Conservation (phyloP, 495 filamentous ascomycete species). For the Neurospora sp. region DNA sequence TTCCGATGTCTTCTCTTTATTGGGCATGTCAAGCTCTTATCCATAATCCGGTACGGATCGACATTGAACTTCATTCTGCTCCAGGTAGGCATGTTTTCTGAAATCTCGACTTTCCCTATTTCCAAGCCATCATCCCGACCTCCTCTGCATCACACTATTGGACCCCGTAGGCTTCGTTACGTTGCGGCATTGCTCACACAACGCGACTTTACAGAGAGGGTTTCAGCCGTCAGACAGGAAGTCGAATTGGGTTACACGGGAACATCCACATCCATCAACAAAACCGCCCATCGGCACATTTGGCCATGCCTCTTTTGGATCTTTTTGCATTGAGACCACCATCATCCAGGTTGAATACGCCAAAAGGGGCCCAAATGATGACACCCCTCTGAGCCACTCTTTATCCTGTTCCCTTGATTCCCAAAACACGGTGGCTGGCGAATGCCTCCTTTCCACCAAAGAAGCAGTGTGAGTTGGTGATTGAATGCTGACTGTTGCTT, state of each 20-base stretch:
- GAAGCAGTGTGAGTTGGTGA: neutral
- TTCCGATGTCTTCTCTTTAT: neutral
- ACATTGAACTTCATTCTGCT: neutral
- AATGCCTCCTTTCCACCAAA: neutral
- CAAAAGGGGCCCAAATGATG: neutral
- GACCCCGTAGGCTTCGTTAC: neutral
- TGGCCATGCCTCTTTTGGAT: neutral
- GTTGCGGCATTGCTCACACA: neutral
- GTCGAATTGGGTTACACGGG: neutral
- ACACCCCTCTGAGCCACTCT: neutral
- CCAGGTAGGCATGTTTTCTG: neutral
- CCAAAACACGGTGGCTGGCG: neutral
- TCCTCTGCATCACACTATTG: neutral
- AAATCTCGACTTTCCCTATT: neutral
- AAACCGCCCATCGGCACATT: neutral
- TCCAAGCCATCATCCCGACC: neutral
- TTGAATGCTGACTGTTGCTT: neutral
- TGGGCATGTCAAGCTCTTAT: neutral
- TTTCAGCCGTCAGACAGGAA: neutral
- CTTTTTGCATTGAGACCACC: neutral
- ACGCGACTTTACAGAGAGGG: neutral
- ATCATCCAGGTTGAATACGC: neutral
- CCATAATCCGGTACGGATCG: neutral
- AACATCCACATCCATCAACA: neutral
- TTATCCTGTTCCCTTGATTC: neutral